phyloP scores from a whole-genome alignment of 768 basidiomycete species.

The Leccinum incarnatum region DNA sequence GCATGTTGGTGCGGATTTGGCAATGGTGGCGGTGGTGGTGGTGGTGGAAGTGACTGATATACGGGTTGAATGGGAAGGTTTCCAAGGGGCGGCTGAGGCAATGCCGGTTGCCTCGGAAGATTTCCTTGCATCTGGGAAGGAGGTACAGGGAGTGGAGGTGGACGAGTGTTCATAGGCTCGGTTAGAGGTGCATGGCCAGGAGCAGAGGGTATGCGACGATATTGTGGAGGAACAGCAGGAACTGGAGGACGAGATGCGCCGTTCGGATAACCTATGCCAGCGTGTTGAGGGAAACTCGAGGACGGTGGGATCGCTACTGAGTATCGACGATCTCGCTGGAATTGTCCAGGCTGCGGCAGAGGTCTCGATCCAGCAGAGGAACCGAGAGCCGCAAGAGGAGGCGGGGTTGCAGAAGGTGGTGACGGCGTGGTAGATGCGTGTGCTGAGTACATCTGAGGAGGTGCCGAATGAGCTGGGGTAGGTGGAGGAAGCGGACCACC shows the following conservation, averaged over 20 bases:
- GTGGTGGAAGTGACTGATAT: constrained; percentile 30
- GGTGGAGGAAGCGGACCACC: constrained; percentile 19
- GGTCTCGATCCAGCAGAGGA: constrained; percentile 27
- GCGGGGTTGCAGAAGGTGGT: constrained; percentile 23
- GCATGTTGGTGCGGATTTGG: constrained; percentile 29
- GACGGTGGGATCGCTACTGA: constrained; percentile 30
- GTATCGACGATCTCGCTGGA: constrained; percentile 30
- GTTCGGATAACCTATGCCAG: constrained; percentile 15
- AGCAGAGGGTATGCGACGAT: constrained; percentile 29
- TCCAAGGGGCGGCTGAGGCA: constrained; percentile 49
- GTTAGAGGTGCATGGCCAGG: constrained; percentile 25
- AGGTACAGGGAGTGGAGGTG: constrained; percentile 29
- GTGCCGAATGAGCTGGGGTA: constrained; percentile 21
- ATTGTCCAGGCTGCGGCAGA: constrained; percentile 31
- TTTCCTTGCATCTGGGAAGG: constrained; percentile 24
- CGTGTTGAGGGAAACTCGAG: constrained; percentile 31
- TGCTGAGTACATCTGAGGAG: constrained; percentile 25
- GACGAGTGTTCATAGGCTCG: constrained; percentile 17
- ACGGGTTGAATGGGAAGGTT: constrained; percentile 43
- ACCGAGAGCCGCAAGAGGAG: constrained; percentile 1
- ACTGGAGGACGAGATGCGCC: constrained; percentile 18
- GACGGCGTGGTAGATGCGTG: constrained; percentile 21
- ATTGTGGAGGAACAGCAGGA: constrained; percentile 32
- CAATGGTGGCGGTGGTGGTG: constrained; percentile 34
- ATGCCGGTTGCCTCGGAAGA: constrained; percentile 42